Base-by-base conservation (phyloP, 805 yeast genomes). In the Metschnikowia reukaufii region DNA sequence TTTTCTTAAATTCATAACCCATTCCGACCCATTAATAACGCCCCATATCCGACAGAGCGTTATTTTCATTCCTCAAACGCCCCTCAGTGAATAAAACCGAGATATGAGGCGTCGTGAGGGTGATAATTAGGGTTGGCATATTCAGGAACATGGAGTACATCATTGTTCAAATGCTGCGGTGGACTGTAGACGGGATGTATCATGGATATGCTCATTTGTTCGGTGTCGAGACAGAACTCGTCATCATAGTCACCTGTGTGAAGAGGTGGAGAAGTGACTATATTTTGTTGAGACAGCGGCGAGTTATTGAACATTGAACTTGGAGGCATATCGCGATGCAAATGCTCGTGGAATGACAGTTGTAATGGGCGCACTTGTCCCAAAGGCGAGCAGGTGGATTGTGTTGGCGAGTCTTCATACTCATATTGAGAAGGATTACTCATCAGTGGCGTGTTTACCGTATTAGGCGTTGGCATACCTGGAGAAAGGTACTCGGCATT, bases 191-290 rank as follows among this genome's bases (percentile, higher is more conserved):
- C 15, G 1, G 36, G 31, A 10, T 19, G 29, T 16, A n/a, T 20
- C 13, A 20, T 21, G 29, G 41, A 29, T 9, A 42, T 34, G 44
- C 64, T 63, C 62, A 71, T 63, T 55, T 72, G 77, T 45, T 72
- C 76, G 12, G 66, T 58, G 51, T 72, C 76, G 45, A 72, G 65
- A 55, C 77, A 72, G 50, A 55, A 72, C 30, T 70, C 75, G 47
- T 72, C 76, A 49, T 72, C 76, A 51, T 68, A 71, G 50, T 71
- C 74, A 13, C 60, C 66, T 19, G 45, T 29, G 8, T 36, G 37
- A 9, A 20, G 31, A 15, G 7, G 15, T 15, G 48, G 48, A 10
- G 48, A 34, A 39, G 30, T 21, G 3, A n/a, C 21, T 20, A 29
- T 10, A 20, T 40, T 40, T 7, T 36, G 45, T 12, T 45, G 42